phyloP scores from a whole-genome alignment of 2,329 filamentous ascomycete genomes.

The Fusarium sulawesiense region DNA sequence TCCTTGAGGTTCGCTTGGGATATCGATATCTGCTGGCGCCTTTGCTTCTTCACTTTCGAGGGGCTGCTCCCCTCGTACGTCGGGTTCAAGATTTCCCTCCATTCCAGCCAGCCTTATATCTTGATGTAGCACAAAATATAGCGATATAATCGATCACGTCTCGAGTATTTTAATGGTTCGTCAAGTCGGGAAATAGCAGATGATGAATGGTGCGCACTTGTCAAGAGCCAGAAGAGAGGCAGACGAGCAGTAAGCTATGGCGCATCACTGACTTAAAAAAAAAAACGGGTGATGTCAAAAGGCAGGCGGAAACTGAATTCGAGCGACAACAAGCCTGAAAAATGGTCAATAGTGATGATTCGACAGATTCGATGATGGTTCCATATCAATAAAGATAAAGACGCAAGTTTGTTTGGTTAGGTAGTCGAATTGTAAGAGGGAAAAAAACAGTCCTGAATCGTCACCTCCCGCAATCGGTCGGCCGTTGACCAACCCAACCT shows the following conservation, averaged over 20 bases:
- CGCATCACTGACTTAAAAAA: slow-evolving; percentile 22
- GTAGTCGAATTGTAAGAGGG: slow-evolving; percentile 6
- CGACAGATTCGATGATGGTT: not conserved
- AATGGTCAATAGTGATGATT: not conserved
- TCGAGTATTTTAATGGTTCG: slow-evolving; percentile 5
- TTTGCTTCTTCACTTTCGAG: slow-evolving; percentile 1
- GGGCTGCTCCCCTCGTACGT: slow-evolving; percentile 23
- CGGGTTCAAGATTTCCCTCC: slow-evolving; percentile 43
- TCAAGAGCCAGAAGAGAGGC: slow-evolving; percentile 15
- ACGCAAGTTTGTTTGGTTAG: slow-evolving; percentile 9
- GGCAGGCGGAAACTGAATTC: not conserved
- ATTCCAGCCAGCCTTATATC: slow-evolving; percentile 37
- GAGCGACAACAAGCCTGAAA: not conserved
- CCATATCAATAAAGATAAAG: slow-evolving; percentile 29
- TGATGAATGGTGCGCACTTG: slow-evolving; percentile 5
- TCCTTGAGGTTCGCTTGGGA: slow-evolving; percentile 15
- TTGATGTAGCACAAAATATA: slow-evolving; percentile 11
- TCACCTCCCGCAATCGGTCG: slow-evolving; percentile 25
- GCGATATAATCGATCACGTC: not conserved
- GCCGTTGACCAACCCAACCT: slow-evolving; percentile 11
- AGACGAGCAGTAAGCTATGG: slow-evolving; percentile 10
- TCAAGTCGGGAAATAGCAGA: slow-evolving; percentile 11
- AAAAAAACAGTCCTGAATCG: slow-evolving; percentile 15
- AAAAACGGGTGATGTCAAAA: slow-evolving; percentile 2
- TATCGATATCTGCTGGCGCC: slow-evolving; percentile 12